A percentile compares a stretch with the other conserved stretches of the same genome.
phyloP scores from a whole-genome alignment of 1,284 basidiomycete species.

The Cutaneotrichosporon curvatum region DNA sequence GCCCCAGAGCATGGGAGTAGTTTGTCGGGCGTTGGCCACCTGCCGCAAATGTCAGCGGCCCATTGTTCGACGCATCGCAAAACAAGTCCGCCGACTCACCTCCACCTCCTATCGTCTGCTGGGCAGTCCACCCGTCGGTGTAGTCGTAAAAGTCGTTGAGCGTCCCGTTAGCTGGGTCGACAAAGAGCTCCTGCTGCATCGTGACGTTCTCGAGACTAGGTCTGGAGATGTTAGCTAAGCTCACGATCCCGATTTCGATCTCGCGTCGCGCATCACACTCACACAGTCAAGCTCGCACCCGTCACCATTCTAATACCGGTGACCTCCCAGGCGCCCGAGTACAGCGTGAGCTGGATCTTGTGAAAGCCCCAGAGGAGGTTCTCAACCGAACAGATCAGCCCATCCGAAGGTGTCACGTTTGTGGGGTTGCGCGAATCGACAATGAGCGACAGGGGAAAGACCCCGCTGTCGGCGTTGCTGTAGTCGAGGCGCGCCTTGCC shows the following conservation, averaged over 20 bases:
- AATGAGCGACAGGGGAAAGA: background rate
- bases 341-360: slow-evolving; percentile 3
- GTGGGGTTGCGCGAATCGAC: slow-evolving; percentile 4
- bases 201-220: background rate
- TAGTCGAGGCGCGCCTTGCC: slow-evolving; percentile 2
- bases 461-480: background rate
- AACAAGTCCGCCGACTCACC: no score
- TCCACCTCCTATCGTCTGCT: background rate
- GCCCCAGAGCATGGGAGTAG: background rate
- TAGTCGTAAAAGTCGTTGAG: slow-evolving; percentile 1
- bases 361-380: slow-evolving; percentile 8
- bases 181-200: background rate
- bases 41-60: no score
- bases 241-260: no score
- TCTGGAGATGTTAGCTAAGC: background rate
- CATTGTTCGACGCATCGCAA: no score
- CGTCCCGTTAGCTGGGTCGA: background rate
- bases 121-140: background rate
- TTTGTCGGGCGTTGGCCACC: background rate
- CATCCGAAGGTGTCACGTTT: slow-evolving; percentile 1
- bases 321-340: slow-evolving; percentile 1
- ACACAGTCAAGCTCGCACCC: slow-evolving; percentile 1
- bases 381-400: background rate
- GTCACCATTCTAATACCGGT: background rate
- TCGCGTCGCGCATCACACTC: no score